These are phyloP conservation scores for Thielaviopsis ethacetica DNA, from an alignment of 2,329 filamentous ascomycete species.

Conservation along the genomic window DNA sequence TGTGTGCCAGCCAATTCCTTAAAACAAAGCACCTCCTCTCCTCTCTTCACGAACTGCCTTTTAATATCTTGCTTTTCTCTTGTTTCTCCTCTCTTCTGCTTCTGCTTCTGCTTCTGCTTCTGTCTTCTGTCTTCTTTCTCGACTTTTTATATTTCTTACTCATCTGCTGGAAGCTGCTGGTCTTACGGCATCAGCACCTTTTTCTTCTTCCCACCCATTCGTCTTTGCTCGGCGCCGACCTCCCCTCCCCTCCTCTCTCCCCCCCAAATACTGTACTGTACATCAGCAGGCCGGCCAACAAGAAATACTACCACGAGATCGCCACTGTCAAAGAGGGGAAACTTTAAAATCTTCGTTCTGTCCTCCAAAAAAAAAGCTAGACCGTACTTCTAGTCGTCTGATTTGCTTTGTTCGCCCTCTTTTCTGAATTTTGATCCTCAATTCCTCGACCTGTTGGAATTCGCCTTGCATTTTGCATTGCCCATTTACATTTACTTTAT, in stretches of 20 bases:
- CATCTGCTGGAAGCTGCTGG: background rate
- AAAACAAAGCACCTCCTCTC: background rate
- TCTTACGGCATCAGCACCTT: no score
- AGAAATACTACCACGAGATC: background rate
- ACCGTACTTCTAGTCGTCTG: background rate
- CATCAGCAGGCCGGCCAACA: background rate
- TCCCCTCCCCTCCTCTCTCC: no score
- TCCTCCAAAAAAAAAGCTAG: background rate
- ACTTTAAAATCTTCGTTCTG: background rate
- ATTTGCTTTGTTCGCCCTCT: background rate
- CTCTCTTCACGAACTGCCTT: background rate
- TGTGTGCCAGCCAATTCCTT: background rate
- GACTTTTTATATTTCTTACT: background rate
- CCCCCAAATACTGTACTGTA: background rate
- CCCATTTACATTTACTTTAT: no score
- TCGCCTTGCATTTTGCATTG: background rate
- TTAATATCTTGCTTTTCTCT: background rate
- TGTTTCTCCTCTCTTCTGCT: background rate
- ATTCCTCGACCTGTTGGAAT: background rate
- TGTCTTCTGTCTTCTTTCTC: background rate
- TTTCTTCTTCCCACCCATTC: no score
- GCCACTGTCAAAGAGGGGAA: background rate
- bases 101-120: background rate
- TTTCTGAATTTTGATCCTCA: background rate
- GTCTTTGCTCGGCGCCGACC: no score